Evolutionary conservation across 2,329 filamentous ascomycete genomes (phyloP).

Genomic region (Sporothrix humicola): DNA sequence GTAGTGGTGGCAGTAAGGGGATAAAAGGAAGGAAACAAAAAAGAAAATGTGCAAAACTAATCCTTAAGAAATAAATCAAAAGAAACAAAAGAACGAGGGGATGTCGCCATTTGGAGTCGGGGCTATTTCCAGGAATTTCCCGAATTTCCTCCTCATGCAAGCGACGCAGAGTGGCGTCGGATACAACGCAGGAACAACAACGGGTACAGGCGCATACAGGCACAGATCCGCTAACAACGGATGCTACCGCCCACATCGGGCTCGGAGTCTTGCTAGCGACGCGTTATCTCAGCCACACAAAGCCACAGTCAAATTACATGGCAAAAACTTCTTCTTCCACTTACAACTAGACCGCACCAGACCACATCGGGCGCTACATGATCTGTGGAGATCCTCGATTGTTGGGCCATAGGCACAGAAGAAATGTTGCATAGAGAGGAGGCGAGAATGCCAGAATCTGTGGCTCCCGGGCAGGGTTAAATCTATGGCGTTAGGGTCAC

Average conservation of each 20-base stretch:
- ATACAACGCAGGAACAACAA: constrained; percentile 9
- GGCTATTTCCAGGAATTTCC: background rate
- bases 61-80: background rate
- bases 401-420: too few relatives aligned
- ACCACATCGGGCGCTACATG: too few relatives aligned
- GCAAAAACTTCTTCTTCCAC: too few relatives aligned
- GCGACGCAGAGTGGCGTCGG: background rate
- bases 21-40: background rate
- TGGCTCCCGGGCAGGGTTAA: too few relatives aligned
- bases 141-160: background rate
- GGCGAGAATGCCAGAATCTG: too few relatives aligned
- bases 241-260: background rate
- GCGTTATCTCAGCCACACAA: background rate
- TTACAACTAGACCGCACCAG: too few relatives aligned
- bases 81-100: background rate
- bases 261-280: constrained; percentile 2
- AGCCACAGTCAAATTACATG: background rate
- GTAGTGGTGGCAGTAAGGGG: background rate
- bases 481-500: too few relatives aligned
- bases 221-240: background rate
- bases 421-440: too few relatives aligned
- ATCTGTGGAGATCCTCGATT: too few relatives aligned
- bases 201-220: background rate
- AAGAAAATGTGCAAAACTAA: background rate
- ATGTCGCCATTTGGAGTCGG: background rate